Percentiles rank a stretch among this genome's conserved stretches.
Evolutionary conservation across 345 rosid species (phyloP).

Genomic region (Populus deltoides): DNA sequence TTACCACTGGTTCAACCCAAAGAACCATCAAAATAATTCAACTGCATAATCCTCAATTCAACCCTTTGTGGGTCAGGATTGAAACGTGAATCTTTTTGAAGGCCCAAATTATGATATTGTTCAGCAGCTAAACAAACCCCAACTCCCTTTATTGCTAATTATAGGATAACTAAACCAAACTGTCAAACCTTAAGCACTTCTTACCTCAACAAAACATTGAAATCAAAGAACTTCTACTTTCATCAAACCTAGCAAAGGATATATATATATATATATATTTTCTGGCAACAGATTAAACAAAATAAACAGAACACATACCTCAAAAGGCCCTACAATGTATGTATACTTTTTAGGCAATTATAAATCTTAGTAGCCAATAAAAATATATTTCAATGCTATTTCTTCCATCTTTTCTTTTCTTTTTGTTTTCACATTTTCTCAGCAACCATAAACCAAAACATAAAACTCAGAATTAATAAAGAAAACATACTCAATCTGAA

Average conservation of each 20-base stretch:
- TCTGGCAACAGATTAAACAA: neutral
- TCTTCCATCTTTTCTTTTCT: neutral
- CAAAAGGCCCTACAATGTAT: neutral
- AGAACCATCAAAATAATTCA: too few species aligned
- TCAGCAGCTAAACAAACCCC: too few species aligned
- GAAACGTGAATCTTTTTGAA: too few species aligned
- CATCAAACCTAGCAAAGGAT: neutral
- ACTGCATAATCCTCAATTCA: too few species aligned
- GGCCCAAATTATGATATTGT: too few species aligned
- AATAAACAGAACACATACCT: neutral
- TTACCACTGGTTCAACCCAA: neutral
- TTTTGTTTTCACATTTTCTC: neutral
- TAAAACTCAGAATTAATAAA: neutral
- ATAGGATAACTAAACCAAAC: neutral
- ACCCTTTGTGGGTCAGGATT: too few species aligned
- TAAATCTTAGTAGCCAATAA: too few species aligned
- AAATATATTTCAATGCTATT: neutral
- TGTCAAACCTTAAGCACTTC: neutral
- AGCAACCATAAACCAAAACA: neutral
- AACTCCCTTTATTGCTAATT: neutral
- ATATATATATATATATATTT: neutral
- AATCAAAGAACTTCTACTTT: neutral
- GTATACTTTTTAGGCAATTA: too few species aligned
- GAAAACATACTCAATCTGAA: slow-evolving; percentile 68
- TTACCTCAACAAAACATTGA: neutral